These are phyloP conservation scores for Colletotrichum sp. DNA, from an alignment of 2,329 filamentous ascomycete species.

Conservation along the genomic window DNA sequence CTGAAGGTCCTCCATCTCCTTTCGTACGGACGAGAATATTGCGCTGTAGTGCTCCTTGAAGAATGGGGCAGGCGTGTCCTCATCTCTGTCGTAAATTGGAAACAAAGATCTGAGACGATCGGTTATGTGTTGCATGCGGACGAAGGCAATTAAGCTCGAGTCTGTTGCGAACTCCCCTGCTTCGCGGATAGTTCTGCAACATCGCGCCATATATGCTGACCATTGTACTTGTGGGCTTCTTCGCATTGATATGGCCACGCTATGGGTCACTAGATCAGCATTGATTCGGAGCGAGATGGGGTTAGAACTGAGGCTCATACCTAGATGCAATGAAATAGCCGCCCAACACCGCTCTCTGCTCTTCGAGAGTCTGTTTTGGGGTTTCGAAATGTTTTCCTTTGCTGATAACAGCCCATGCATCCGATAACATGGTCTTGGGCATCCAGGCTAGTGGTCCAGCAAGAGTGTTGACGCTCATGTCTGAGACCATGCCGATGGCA, in stretches of 20 bases:
- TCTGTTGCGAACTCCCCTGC: conserved; percentile 7
- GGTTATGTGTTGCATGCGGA: conserved; percentile 37
- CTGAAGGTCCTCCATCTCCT: conserved; percentile 35
- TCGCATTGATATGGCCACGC: conserved; percentile 33
- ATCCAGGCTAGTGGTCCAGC: conserved; percentile 17
- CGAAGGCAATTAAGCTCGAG: conserved; percentile 32
- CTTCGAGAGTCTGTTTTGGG: conserved; percentile 33
- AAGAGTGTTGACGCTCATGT: conserved; percentile 39
- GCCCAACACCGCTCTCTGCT: conserved; percentile 45
- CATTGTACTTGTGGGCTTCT: conserved; percentile 35
- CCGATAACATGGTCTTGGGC: conserved; percentile 34
- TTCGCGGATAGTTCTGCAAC: conserved; percentile 33
- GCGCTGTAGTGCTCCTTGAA: conserved; percentile 34
- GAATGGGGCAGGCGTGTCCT: neutral
- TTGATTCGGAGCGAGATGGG: neutral
- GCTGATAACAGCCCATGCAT: conserved; percentile 31
- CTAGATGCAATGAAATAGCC: conserved; percentile 42
- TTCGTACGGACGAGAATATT: conserved; percentile 34
- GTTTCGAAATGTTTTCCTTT: conserved; percentile 20
- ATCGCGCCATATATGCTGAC: conserved; percentile 36
- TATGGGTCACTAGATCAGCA: neutral
- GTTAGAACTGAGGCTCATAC: conserved; percentile 23
- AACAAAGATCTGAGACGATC: conserved; percentile 32
- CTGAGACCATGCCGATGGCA: conserved; percentile 39
- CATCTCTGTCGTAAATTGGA: conserved; percentile 24